A percentile compares a stretch with the other conserved stretches of the same genome.
Evolutionary conservation across 331 rosid genomes (phyloP).

Genomic region (Stylosanthes scabra): DNA sequence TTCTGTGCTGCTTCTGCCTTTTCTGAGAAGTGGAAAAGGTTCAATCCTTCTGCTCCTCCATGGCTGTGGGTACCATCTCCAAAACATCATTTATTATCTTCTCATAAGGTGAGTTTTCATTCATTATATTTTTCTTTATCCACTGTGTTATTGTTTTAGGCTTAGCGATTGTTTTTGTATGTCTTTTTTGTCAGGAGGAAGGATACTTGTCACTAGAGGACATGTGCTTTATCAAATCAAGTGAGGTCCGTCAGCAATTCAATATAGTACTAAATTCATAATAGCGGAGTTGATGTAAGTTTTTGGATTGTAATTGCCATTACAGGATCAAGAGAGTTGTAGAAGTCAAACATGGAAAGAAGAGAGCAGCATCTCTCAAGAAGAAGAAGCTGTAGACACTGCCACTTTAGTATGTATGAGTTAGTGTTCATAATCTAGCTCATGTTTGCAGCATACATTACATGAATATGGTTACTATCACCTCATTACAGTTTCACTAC

Average conservation of each 20-base stretch:
- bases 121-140: neutral
- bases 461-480: neutral
- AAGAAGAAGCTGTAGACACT: conserved; percentile 58
- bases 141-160: neutral
- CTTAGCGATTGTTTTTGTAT: no score
- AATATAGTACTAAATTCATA: neutral
- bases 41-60: conserved; percentile 56
- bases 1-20: conserved; percentile 52
- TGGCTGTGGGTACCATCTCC: conserved; percentile 63
- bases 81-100: conserved; percentile 40
- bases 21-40: conserved; percentile 57
- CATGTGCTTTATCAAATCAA: conserved; percentile 45
- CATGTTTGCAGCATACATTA: neutral
- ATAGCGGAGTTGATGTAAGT: conserved; percentile 20
- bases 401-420: conserved; percentile 70
- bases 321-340: conserved; percentile 47
- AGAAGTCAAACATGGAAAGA: conserved; percentile 37
- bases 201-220: conserved; percentile 79
- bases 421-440: conserved; percentile 24
- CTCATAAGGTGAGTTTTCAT: conserved; percentile 40
- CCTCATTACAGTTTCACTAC: conserved; percentile 8
- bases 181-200: conserved; percentile 45
- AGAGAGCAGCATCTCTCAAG: conserved; percentile 38
- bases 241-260: conserved; percentile 45
- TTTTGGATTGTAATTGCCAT: conserved; percentile 20